phyloP scores from a whole-genome alignment of 1,284 basidiomycete species.

The Ustilago crameri region DNA sequence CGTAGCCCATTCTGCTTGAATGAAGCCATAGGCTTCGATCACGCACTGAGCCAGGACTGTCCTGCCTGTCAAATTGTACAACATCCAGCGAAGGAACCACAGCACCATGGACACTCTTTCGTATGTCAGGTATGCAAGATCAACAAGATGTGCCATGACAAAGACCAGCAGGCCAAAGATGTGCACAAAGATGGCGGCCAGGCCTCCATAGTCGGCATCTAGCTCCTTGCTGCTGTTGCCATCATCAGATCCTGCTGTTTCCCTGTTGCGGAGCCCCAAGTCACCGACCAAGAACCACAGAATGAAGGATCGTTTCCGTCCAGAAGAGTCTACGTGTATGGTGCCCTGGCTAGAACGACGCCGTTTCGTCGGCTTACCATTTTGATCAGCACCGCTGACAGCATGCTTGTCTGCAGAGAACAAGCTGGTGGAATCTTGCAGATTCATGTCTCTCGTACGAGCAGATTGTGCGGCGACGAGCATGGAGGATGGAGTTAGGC shows the following conservation, averaged over 20 bases:
- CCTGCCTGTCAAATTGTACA: constrained; percentile 59
- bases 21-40: constrained; percentile 59
- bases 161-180: constrained; percentile 58
- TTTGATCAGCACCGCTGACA: not conserved
- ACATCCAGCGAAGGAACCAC: constrained; percentile 64
- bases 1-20: constrained; percentile 63
- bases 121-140: constrained; percentile 45
- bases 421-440: not conserved
- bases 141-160: constrained; percentile 60
- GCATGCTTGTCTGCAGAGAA: not conserved
- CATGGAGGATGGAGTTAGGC: constrained; percentile 36
- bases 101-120: constrained; percentile 41
- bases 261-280: constrained; percentile 39
- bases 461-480: constrained; percentile 17
- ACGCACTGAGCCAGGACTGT: constrained; percentile 61
- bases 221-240: not conserved
- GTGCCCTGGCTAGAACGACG: constrained; percentile 8
- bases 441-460: not conserved
- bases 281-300: constrained; percentile 60
- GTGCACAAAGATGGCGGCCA: constrained; percentile 27
- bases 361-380: not conserved
- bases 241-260: not conserved
- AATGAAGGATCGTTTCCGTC: constrained; percentile 47
- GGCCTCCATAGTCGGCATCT: constrained; percentile 26
- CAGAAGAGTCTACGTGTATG: constrained; percentile 32